phyloP scores from a whole-genome alignment of 2,329 filamentous ascomycete genomes.

The Myriosclerotinia scirpicola region DNA sequence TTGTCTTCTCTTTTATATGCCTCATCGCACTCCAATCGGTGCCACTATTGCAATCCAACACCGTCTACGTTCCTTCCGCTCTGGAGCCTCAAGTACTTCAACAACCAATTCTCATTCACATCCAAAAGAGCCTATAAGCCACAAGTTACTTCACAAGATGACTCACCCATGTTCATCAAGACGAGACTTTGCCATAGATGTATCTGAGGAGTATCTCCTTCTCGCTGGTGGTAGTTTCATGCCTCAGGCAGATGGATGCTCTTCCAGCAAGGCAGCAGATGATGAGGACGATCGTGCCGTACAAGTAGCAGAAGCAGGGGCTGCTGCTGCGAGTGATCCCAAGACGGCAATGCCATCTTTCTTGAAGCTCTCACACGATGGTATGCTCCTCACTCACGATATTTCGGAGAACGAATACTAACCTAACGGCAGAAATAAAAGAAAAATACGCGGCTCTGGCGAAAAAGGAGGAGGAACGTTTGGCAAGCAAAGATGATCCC shows the following conservation, averaged over 20 bases:
- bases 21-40: slow-evolving; percentile 25
- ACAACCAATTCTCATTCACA: slow-evolving; percentile 4
- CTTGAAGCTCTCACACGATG: slow-evolving; percentile 49
- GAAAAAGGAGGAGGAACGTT: slow-evolving; percentile 50
- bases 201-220: not conserved
- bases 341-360: slow-evolving; percentile 50
- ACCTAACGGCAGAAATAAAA: slow-evolving; percentile 50
- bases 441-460: slow-evolving; percentile 62
- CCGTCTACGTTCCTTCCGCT: slow-evolving; percentile 38
- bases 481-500: slow-evolving; percentile 41
- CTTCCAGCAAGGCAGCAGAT: slow-evolving; percentile 22
- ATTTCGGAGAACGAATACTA: slow-evolving; percentile 15
- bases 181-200: not conserved
- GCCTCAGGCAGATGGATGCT: slow-evolving; percentile 23
- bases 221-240: slow-evolving; percentile 5
- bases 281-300: slow-evolving; percentile 14
- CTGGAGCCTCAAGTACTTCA: slow-evolving; percentile 23
- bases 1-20: slow-evolving; percentile 13
- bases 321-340: slow-evolving; percentile 14
- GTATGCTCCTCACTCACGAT: slow-evolving; percentile 43
- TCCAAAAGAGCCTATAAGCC: slow-evolving; percentile 3
- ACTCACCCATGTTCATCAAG: slow-evolving; percentile 7
- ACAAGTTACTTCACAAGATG: slow-evolving; percentile 13
- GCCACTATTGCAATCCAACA: slow-evolving; percentile 34
- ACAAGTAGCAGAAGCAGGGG: slow-evolving; percentile 9